Evolutionary conservation across 805 yeast species (phyloP).

Genomic region (Zygotorulaspora sp.): DNA sequence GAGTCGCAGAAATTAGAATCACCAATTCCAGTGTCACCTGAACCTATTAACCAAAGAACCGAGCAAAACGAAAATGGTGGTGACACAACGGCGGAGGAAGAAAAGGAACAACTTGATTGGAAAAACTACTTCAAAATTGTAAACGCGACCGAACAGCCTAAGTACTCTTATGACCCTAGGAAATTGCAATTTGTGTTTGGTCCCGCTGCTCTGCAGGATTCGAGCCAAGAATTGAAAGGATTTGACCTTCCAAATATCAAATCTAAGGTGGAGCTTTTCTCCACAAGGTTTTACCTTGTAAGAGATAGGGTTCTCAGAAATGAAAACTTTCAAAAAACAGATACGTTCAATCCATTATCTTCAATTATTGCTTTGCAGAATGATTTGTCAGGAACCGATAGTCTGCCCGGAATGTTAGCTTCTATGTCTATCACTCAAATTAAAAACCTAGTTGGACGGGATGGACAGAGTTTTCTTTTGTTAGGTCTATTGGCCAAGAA

Average conservation of each 20-base stretch:
- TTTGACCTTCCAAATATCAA: conserved; percentile 27
- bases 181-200: conserved; percentile 56
- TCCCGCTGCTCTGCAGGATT: conserved; percentile 16
- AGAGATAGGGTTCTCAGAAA: conserved; percentile 71
- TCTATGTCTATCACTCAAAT: conserved; percentile 57
- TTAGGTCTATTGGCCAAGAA: conserved; percentile 71
- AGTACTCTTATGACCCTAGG: conserved; percentile 53
- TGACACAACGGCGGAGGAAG: conserved; percentile 9
- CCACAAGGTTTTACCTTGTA: conserved; percentile 55
- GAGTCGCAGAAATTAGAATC: not conserved
- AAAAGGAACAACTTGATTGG: conserved; percentile 51
- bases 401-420: conserved; percentile 10
- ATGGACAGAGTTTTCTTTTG: conserved; percentile 66
- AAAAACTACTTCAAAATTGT: conserved; percentile 63
- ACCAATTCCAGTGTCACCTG: not conserved
- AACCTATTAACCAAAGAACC: not conserved
- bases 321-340: conserved; percentile 56
- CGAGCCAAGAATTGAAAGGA: conserved; percentile 7
- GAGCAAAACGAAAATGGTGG: conserved; percentile 3
- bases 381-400: conserved; percentile 15
- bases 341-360: conserved; percentile 35
- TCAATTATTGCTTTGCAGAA: conserved; percentile 29
- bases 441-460: conserved; percentile 82
- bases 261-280: conserved; percentile 41
- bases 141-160: conserved; percentile 60